Base-by-base conservation (phyloP, 2,329 filamentous ascomycete genomes). In the Coleophoma eucalyptorum region DNA sequence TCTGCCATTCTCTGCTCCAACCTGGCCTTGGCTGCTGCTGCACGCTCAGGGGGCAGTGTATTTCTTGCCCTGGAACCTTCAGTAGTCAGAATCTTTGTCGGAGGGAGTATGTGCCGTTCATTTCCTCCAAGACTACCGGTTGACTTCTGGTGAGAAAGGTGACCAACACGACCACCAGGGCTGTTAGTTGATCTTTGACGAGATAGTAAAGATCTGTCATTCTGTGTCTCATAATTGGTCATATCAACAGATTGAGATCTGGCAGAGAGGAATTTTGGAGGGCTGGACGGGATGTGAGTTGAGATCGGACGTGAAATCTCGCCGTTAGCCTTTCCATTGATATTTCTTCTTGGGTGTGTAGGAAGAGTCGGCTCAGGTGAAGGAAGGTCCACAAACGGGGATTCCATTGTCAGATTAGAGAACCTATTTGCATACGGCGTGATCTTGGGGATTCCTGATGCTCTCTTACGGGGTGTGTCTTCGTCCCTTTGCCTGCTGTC, bases 1-100 rank as follows among this genome's bases (percentile, higher is more conserved):
- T 63, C 62, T 7, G 62, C 61, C 43, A 56, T 56, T 43, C 65
- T 66, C 48, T 58, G 55, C 46, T 66, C 61, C 7, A 67, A 50
- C 45, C 65, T 58, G 35, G 65, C 65, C 49, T 58, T 65, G 10
- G 66, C 66, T 33, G 66, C 66, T 31, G 65, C 66, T 38, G 57
- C 58, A 49, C 66, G 60, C 19, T 66, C 66, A 26, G 66, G 65
- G 26, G 62, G 60, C 13, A 68, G 53, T 8, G 52, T 51, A 32
- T 42, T 48, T 37, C 57, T 61, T 8, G 46, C 42, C 46, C 54
- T 58, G 10, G 61, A 57, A 6, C 48, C 47, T 8, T 58, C 56
- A 42, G 54, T 48, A 46, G 53, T 58, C 15, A 55, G 50, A 13
- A 55, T 38, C 34, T 55, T 50, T 38, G 54, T 61, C n/a, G 61